These are phyloP conservation scores for Beverwykella pulmonaria DNA, from an alignment of 495 filamentous ascomycete species.

Conservation along the genomic window DNA sequence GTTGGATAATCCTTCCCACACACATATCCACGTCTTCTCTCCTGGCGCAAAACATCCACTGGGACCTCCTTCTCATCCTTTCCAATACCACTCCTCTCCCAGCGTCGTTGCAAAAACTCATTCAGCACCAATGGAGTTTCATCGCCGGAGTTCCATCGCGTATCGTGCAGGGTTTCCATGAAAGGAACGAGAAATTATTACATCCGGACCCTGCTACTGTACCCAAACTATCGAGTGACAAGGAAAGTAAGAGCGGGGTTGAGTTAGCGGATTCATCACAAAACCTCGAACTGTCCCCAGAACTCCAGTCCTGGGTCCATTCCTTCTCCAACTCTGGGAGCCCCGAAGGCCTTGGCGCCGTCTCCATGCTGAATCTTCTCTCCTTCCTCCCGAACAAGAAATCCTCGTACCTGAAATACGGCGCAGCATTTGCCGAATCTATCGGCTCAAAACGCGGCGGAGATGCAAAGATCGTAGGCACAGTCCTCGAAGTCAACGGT, in stretches of 20 bases:
- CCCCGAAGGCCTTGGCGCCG: constrained; percentile 49
- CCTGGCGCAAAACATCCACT: constrained; percentile 50
- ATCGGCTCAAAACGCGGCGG: constrained; percentile 60
- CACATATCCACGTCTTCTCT: constrained; percentile 52
- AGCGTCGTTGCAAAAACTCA: constrained; percentile 38
- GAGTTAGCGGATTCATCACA: constrained; percentile 52
- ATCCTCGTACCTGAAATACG: constrained; percentile 61
- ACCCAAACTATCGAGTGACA: constrained; percentile 46
- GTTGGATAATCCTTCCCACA: constrained; percentile 62
- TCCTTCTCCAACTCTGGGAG: constrained; percentile 14
- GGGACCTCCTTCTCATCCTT: constrained; percentile 63
- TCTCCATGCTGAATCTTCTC: constrained; percentile 71
- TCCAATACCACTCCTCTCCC: constrained; percentile 48
- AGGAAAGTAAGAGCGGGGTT: constrained; percentile 42
- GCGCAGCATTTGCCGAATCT: constrained; percentile 56
- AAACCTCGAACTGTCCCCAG: constrained; percentile 56
- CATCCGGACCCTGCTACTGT: constrained; percentile 43
- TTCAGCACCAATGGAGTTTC: constrained; percentile 53
- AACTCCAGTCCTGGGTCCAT: constrained; percentile 57
- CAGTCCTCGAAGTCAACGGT: constrained; percentile 49
- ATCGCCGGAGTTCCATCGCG: constrained; percentile 59
- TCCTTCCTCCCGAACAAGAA: constrained; percentile 59
- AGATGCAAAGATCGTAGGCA: constrained; percentile 64
- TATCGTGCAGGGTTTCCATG: constrained; percentile 52
- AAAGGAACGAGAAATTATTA: constrained; percentile 54